phyloP scores from a whole-genome alignment of 768 basidiomycete species.

The Suillus fuscotomentosus region DNA sequence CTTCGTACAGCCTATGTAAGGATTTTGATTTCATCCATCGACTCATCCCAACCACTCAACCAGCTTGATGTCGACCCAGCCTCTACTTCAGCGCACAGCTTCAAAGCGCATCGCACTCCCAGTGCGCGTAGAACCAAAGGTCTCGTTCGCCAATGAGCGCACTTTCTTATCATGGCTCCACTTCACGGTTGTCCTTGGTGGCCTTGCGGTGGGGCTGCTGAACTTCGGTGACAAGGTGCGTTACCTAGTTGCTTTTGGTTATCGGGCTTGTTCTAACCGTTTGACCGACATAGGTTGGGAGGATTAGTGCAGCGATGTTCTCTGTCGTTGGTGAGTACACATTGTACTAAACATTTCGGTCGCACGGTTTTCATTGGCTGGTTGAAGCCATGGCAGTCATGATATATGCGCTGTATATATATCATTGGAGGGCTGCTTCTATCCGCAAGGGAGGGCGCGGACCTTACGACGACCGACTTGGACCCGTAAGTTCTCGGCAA shows the following conservation, averaged over 20 bases:
- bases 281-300: slow-evolving; percentile 64
- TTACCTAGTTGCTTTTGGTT: not conserved
- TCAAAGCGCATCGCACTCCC: slow-evolving; percentile 95
- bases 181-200: slow-evolving; percentile 96
- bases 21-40: not conserved
- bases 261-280: slow-evolving; percentile 1
- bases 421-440: slow-evolving; percentile 93
- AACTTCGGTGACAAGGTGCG: slow-evolving; percentile 96
- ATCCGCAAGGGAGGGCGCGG: slow-evolving; percentile 90
- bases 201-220: slow-evolving; percentile 90
- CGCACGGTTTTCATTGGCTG: slow-evolving; percentile 12
- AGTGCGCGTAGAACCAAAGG: slow-evolving; percentile 91
- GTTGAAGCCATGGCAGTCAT: slow-evolving; percentile 89
- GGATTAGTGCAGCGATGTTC: slow-evolving; percentile 96
- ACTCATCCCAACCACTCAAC: not conserved
- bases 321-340: slow-evolving; percentile 80
- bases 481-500: slow-evolving; percentile 69
- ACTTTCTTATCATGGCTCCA: slow-evolving; percentile 99
- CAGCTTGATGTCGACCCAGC: slow-evolving; percentile 88
- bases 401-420: slow-evolving; percentile 93
- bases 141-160: slow-evolving; percentile 92
- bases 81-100: slow-evolving; percentile 92
- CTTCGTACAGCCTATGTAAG: not conserved
- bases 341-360: not conserved
- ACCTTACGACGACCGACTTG: slow-evolving; percentile 94